Base-by-base conservation (phyloP, 2,329 filamentous ascomycete genomes). In the Apiospora rasikravindrae region DNA sequence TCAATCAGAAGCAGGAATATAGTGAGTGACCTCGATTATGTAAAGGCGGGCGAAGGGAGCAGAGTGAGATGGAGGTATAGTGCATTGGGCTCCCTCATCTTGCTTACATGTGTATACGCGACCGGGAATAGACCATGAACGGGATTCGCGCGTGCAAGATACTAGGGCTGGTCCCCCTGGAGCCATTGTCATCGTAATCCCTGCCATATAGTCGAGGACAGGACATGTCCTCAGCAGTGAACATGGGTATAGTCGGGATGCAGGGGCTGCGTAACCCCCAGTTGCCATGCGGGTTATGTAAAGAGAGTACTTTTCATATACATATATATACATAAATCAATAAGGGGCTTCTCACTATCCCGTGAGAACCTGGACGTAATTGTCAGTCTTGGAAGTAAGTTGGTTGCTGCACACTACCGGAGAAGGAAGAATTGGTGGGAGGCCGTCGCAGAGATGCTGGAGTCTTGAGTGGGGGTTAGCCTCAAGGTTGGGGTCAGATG, bases 401-500 rank as follows among this genome's bases (percentile, higher is more conserved):
- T 45, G 26, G 19, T 26, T 29, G 42, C 64, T 67, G 64, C 64
- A 45, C 37, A 26, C 26, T 44, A 45, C 66, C 66, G 40, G 53
- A 61, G 26, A 61, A 37, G 53, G 53, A 13, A n/a, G n/a, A 47
- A n/a, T 5, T 37, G 61, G 61, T 67, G 33, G 61, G 61, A 40
- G 40, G 37, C 64, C 29, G n/a, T 67, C 64, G 37, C 29, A 19
- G 40, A 22, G 5, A 45, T 42, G 37, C 3, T 66, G 16, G 29
- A 66, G 24, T 33, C 11, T 37, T 44, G 66, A 22, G 66, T 44
- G 66, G 66, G 66, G 66, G 66, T 68, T 45, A 67, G 64, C 64
- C 64, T 67, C 64, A 67, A 67, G 19, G 64, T 44, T 47, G 40
- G 66, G 40, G 66, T 68, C 66, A 68, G 44, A 68, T 16, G 66